Base-by-base conservation (phyloP, 192 early-diverging fungal genomes). In the Backusella psychrophila region DNA sequence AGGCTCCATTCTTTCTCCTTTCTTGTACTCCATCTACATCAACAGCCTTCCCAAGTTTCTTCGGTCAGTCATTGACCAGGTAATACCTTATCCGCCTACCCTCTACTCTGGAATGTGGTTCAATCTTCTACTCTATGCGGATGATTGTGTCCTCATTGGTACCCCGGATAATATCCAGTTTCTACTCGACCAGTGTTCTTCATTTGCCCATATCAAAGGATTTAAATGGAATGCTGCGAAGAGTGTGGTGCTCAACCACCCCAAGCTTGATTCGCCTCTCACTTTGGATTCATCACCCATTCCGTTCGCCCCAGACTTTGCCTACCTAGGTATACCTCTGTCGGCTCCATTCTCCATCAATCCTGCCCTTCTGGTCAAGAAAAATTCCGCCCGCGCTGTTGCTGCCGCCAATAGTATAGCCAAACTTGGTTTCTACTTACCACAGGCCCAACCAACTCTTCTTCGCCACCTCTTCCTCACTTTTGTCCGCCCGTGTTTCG, bases 11-110 rank as follows among this genome's bases (percentile, higher is more conserved):
- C 68, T 80, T 0, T 68, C 63, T n/a, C 78, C 74, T 0, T 72
- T 74, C 14, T n/a, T 80, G 0, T 80, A 80, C 11, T 80, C 74
- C 1, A 35, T 75, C 19, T 80, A 68, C 0, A 80, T 80, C 12
- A 69, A 76, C 31, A 65, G 41, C 1, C 69, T 80, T 0, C 78
- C 78, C 0, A 0, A 4, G 4, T 11, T 46, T 0, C 17, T 19
- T 2, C 0, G 44, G 11, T 46, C 44, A 1, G 4, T 46, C 4
- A 14, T 46, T 19, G 44, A 46, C 44, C 17, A 46, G 9, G 17
- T 46, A 46, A 0, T 17, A 0, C 44, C 17, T 15, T 3, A 12
- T 17, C 44, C 44, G 12, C 44, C 17, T 1, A 46, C 17, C 4
- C 15, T 12, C 1, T 46, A 46, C 12, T 12, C 9, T 12, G 17